Percentiles rank a stretch among this genome's conserved stretches.
Conservation (phyloP, 2,329 filamentous ascomycete species). For the Fusarium lyarnte region DNA sequence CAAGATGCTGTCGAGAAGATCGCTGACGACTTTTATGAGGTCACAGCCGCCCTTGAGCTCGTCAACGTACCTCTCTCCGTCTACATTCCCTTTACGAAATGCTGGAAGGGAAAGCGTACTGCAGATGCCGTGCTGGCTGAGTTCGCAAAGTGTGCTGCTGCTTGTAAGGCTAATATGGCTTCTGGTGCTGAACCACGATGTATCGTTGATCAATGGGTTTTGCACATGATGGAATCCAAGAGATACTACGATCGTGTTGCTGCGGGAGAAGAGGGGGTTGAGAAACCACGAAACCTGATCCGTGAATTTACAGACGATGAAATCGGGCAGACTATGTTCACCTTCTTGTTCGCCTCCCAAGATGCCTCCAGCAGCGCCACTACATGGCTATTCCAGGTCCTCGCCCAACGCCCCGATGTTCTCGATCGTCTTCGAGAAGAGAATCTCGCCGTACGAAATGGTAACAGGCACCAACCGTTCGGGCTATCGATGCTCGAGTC, state of each 20-base stretch:
- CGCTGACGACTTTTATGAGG: conserved; percentile 80
- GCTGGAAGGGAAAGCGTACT: conserved; percentile 79
- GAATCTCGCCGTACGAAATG: conserved; percentile 55
- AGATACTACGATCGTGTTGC: conserved; percentile 71
- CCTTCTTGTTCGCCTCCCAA: conserved; percentile 63
- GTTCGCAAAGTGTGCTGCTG: conserved; percentile 76
- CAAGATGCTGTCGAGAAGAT: conserved; percentile 77
- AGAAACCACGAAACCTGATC: conserved; percentile 59
- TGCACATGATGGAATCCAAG: conserved; percentile 77
- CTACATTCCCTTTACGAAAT: conserved; percentile 79
- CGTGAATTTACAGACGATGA: conserved; percentile 61
- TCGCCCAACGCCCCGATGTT: conserved; percentile 61
- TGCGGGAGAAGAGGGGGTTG: conserved; percentile 57
- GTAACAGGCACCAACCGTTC: conserved; percentile 53
- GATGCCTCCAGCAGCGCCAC: conserved; percentile 64
- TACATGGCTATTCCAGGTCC: conserved; percentile 62
- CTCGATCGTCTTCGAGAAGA: conserved; percentile 57
- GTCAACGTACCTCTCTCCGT: conserved; percentile 78
- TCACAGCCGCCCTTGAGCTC: conserved; percentile 80
- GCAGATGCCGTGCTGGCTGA: conserved; percentile 76
- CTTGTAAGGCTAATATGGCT: conserved; percentile 76
- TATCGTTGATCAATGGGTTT: conserved; percentile 82
- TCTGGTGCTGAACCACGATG: conserved; percentile 74
- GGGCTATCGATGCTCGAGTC: conserved; percentile 59
- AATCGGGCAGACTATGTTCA: conserved; percentile 61